Percentiles rank a stretch among this genome's conserved stretches.
Conservation (phyloP, 495 filamentous ascomycete genomes). For the Penicillium paxilli region DNA sequence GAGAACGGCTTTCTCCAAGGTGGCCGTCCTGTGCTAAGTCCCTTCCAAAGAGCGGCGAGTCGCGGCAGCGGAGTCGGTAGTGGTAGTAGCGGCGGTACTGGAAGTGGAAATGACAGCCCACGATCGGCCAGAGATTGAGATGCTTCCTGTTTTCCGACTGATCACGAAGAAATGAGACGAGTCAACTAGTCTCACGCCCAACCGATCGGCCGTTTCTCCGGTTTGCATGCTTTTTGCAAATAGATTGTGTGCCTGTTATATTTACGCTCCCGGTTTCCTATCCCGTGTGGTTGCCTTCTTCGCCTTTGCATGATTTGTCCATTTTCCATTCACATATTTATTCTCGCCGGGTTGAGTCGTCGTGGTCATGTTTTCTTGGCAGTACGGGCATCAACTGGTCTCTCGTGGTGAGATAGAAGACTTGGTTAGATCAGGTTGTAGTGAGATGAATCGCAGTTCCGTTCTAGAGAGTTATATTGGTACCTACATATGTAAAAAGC, state of each 20-base stretch:
- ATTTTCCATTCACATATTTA: slow-evolving; percentile 1
- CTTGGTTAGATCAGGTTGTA: slow-evolving; percentile 14
- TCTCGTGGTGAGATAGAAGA: slow-evolving; percentile 15
- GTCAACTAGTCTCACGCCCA: slow-evolving; percentile 2
- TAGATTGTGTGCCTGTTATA: slow-evolving; percentile 1
- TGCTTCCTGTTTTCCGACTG: slow-evolving; percentile 5
- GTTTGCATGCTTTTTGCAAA: slow-evolving; percentile 7
- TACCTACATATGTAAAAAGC: too few relatives aligned
- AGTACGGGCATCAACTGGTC: not conserved
- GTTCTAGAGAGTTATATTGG: slow-evolving; percentile 23
- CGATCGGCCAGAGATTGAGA: slow-evolving; percentile 37
- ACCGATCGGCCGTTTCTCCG: slow-evolving; percentile 4
- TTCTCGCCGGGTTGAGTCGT: slow-evolving; percentile 9
- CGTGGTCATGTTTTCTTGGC: slow-evolving; percentile 5
- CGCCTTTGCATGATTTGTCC: slow-evolving; percentile 3
- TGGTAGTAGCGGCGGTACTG: slow-evolving; percentile 42
- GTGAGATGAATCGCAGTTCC: slow-evolving; percentile 24
- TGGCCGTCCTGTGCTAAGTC: slow-evolving; percentile 37
- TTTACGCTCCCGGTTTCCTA: slow-evolving; percentile 13
- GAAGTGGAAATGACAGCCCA: slow-evolving; percentile 48
- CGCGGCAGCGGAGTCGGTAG: slow-evolving; percentile 48
- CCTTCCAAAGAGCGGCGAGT: slow-evolving; percentile 44
- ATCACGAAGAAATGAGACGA: not conserved
- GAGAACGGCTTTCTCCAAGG: slow-evolving; percentile 30
- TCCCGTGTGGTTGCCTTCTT: slow-evolving; percentile 2